Evolutionary conservation across 2,329 filamentous ascomycete species (phyloP).

Genomic region (Paracamarosporium sp.): DNA sequence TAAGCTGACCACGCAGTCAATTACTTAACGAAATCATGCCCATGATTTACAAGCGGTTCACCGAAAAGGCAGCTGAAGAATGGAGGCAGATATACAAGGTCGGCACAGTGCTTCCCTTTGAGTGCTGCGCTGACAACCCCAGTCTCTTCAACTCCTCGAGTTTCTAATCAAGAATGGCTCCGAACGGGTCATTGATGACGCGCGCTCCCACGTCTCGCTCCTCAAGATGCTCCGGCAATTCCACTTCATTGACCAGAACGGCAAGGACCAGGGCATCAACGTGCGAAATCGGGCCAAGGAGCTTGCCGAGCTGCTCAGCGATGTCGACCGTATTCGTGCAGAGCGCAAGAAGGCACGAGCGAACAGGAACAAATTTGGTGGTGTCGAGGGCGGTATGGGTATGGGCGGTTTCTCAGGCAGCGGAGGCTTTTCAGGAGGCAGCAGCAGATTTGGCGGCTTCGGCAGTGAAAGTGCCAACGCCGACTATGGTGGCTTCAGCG

Average conservation of each 20-base stretch:
- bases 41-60: constrained; percentile 99
- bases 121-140: constrained; percentile 21
- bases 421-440: constrained; percentile 73
- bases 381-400: constrained; percentile 82
- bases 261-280: constrained; percentile 98
- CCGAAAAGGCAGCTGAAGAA: constrained; percentile 96
- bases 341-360: constrained; percentile 86
- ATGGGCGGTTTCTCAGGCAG: constrained; percentile 61
- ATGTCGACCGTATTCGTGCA: constrained; percentile 81
- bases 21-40: constrained; percentile 99
- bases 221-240: constrained; percentile 99
- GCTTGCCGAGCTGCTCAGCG: constrained; percentile 87
- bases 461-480: constrained; percentile 72
- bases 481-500: constrained; percentile 71
- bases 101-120: constrained; percentile 8
- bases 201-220: constrained; percentile 90
- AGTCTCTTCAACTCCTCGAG: constrained; percentile 88
- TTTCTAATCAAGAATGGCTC: constrained; percentile 98
- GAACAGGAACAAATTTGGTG: constrained; percentile 93
- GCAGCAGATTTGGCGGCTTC: constrained; percentile 84
- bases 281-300: constrained; percentile 97
- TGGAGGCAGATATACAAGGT: constrained; percentile 99
- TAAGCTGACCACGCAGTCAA: constrained; percentile 67
- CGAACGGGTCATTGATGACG: constrained; percentile 96
- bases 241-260: constrained; percentile 93